These are phyloP conservation scores for Trifolium repens DNA, from an alignment of 306 rosid species.

Conservation along the genomic window DNA sequence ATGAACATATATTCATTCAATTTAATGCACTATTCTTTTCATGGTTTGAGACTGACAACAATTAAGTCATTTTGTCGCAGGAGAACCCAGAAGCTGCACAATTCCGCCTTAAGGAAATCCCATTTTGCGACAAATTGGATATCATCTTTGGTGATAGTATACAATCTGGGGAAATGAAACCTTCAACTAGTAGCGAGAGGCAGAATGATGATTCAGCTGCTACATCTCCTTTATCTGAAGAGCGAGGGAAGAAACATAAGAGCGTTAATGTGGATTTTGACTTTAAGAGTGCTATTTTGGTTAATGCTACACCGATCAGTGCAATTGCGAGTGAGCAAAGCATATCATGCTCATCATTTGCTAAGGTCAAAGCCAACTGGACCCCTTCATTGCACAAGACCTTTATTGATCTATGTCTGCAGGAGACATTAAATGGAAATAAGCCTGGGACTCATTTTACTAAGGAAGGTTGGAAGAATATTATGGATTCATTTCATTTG, in stretches of 20 bases:
- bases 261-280: conserved; percentile 41
- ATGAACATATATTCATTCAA: conserved; percentile 23
- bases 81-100: conserved; percentile 63
- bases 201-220: conserved; percentile 45
- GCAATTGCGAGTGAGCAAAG: conserved; percentile 58
- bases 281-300: conserved; percentile 42
- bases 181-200: conserved; percentile 42
- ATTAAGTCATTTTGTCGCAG: conserved; percentile 50
- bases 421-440: conserved; percentile 70
- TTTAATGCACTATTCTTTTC: conserved; percentile 33
- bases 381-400: conserved; percentile 57
- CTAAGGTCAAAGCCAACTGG: conserved; percentile 61
- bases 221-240: conserved; percentile 43
- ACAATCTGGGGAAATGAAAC: conserved; percentile 40
- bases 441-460: conserved; percentile 75
- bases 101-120: conserved; percentile 57
- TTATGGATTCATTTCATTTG: conserved; percentile 55
- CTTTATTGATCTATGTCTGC: conserved; percentile 67
- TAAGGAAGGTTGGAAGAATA: conserved; percentile 74
- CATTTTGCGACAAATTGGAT: conserved; percentile 51
- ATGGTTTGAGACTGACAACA: conserved; percentile 32
- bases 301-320: conserved; percentile 51
- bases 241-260: conserved; percentile 47
- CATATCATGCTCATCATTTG: conserved; percentile 54
- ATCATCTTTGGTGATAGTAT: conserved; percentile 50